Evolutionary conservation across 805 yeast species (phyloP), one percentile per base, ranked within the genome.

Genomic region (Priceomyces haplophilus): DNA sequence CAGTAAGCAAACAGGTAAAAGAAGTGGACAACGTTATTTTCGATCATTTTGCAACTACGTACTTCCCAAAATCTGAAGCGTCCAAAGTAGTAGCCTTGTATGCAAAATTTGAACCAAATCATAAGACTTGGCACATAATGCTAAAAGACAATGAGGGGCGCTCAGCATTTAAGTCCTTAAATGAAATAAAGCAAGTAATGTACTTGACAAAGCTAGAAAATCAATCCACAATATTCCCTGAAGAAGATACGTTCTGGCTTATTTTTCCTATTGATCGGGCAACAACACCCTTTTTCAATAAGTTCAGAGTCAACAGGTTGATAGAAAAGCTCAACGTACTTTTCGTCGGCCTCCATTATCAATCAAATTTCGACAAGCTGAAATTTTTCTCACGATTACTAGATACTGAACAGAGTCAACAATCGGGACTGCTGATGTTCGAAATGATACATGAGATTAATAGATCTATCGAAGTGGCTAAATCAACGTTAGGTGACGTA

Each of bases 261-360:
- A 64, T 62, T 51, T 55, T 56, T 15, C 69, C 65, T 2, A 13
- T 57, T 2, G 59, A 57, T 4, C 56, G 48, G 11, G 33, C 61
- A 2, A 53, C 56, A 1, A 50, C 56, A 3, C 65, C 70, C 3
- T 50, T 54, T 13, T 68, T 62, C 48, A 71, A 69, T 47, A 80
- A 80, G 49, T 54, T 70, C 34, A 67, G 72, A 37, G 50, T 76
- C 27, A 80, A 80, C 49, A 65, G 75, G 25, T 59, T 78, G 27
- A 56, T 80, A 16, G 69, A 72, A 29, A 61, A 66, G 27, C 48
- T 83, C 27, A 83, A 83, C 49, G 48, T 73, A 6, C 62, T 81
- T 27, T 54, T 85, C 11, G 59, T 69, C 15, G 56, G 69, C n/a
- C 47, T 81, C 3, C 45, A 62, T 5, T 56, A 63, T 34, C 59